Conservation (phyloP, 2,329 filamentous ascomycete genomes). For the Zasmidium citrigriseum region DNA sequence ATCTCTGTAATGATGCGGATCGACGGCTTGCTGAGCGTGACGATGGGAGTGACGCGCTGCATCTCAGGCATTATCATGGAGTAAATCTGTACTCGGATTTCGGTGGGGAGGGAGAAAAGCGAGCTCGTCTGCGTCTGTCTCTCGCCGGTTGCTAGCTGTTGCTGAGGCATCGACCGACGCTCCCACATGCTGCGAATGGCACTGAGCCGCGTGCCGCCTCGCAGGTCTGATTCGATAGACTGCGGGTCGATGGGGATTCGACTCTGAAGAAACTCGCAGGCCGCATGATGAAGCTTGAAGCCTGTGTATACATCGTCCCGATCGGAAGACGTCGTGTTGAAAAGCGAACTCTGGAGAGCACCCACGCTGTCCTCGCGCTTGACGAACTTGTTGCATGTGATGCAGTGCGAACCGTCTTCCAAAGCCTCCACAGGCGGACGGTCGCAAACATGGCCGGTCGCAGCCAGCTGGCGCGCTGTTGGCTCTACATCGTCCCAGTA, state of each 20-base stretch:
- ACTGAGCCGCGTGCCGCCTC: slow-evolving; percentile 15
- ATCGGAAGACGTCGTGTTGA: neutral
- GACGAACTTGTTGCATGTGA: slow-evolving; percentile 30
- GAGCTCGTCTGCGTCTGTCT: slow-evolving; percentile 19
- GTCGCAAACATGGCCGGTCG: slow-evolving; percentile 34
- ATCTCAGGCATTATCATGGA: slow-evolving; percentile 37
- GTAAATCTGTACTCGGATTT: slow-evolving; percentile 63
- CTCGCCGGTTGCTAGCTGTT: neutral
- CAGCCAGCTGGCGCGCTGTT: slow-evolving; percentile 32
- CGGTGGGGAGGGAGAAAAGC: slow-evolving; percentile 55
- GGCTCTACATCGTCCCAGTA: slow-evolving; percentile 26
- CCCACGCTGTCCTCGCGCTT: slow-evolving; percentile 25
- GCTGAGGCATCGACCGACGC: slow-evolving; percentile 2
- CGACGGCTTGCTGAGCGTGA: slow-evolving; percentile 27
- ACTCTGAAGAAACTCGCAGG: slow-evolving; percentile 28
- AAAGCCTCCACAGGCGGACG: slow-evolving; percentile 32
- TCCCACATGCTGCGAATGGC: slow-evolving; percentile 18
- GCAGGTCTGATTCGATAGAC: slow-evolving; percentile 1
- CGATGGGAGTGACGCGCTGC: slow-evolving; percentile 25
- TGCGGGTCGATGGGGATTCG: slow-evolving; percentile 29
- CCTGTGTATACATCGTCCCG: neutral
- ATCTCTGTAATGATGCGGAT: slow-evolving; percentile 29
- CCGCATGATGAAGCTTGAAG: slow-evolving; percentile 26
- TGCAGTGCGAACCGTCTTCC: slow-evolving; percentile 34
- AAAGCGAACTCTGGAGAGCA: slow-evolving; percentile 22